Base-by-base conservation (phyloP, 2,329 filamentous ascomycete genomes). In the Verticillium zaregamsianum region DNA sequence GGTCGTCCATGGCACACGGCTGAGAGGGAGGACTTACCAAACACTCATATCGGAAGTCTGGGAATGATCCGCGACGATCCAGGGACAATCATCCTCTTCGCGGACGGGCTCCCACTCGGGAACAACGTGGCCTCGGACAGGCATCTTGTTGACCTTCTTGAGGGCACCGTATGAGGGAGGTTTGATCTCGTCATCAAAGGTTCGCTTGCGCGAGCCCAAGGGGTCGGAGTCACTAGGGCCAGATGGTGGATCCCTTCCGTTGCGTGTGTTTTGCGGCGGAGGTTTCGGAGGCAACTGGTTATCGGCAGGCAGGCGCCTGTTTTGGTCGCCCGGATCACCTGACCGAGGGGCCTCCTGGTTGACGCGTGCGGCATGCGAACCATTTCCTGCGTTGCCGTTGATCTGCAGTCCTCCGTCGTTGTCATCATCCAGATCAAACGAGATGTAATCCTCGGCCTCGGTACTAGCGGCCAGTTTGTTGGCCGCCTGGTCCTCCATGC, bases 401-500 rank as follows among this genome's bases (percentile, higher is more conserved):
- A 33, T 31, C 17, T n/a, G 59, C 1, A 68, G 67, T 6, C 76
- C 72, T 23, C 68, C 67, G 5, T 79, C 78, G 49, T 84, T 81
- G 31, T 84, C 83, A 60, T 89, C 86, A 56, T 83, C 84, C 55
- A 90, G 81, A 66, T 88, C 90, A 63, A 94, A 91, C 0, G 94
- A 96, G 61, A 99, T 97, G 71, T 97, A 98, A 67, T 99, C 94
- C 62, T 90, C 89, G 25, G 83, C 81, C 56, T 88, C 83, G 1
- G 83, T 80, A 25, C 86, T 81, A 1, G 82, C 77, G 12, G 80
- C 77, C 0, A 80, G 74, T 33, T 83, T 80, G 31, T 80, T 76
- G 11, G 76, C 71, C 6, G 77, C 74, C 33, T 60, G 45, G 3
- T 80, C 76, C 40, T 88, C 85, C 37, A 93, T 80, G 57, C 93